Evolutionary conservation across 305 asterid species (phyloP), one percentile per base, ranked within the genome.

Genomic region (Petunia hybrid): DNA sequence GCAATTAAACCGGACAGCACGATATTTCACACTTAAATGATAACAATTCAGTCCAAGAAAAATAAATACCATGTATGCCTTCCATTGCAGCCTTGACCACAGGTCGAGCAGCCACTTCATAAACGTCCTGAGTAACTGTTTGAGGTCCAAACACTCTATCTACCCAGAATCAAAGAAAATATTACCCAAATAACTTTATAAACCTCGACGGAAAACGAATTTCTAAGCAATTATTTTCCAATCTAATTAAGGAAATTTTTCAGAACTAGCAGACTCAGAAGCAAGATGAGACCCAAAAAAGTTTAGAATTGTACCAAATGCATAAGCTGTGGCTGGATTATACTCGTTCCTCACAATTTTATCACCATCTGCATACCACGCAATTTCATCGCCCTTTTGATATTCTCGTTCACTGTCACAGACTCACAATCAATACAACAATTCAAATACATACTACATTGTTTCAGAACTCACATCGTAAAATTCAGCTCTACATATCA

Each of bases 41-140:
- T 38, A 53, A 74, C 63, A 74, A 53, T 13, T 53, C 38, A 38
- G 64, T 74, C 78, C 46, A 7, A 13, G 48, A 40, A 51, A 45
- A 51, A 48, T 22, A 53, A 14, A 3, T 80, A 97, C 99, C 99
- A 85, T 97, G 95, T 66, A 97, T 84, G 76, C 99, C 99, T 66
- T 97, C 99, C 99, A 97, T 97, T 62, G 99, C 99, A 84, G 98
- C 90, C 93, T 90, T 93, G 79, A 97, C 93, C 45, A 97, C 99
- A 46, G 99, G 99, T 79, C 92, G 90, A 82, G 97, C 99, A 83
- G 99, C 99, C 76, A 97, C 97, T 81, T 95, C 98, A 84, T 97
- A 97, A 69, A 97, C 99, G 31, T 97, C 99, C 85, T 87, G 93
- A 39, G 99, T 97, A 80, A 4, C 61, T 69, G 98, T 92, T 87